A percentile compares a stretch with the other conserved stretches of the same genome.
These are phyloP conservation scores for Eutypella sp. DNA, from an alignment of 2,329 filamentous ascomycete genomes.

Conservation along the genomic window DNA sequence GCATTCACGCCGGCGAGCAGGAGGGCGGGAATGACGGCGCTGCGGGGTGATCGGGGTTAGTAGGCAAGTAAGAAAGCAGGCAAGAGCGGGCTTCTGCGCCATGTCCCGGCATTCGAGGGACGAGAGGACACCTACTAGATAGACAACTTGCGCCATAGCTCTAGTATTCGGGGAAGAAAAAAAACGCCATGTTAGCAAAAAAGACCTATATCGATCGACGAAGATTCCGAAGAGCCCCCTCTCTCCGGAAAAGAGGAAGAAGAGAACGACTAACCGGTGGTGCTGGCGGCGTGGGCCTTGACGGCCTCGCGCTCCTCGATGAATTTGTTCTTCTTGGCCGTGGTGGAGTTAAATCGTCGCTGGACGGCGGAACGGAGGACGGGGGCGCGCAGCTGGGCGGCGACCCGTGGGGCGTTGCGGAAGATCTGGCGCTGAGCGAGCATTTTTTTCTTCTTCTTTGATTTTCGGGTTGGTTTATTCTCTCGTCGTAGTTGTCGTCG, in stretches of 20 bases:
- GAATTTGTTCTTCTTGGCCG: constrained; percentile 68
- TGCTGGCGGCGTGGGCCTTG: constrained; percentile 82
- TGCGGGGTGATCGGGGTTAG: constrained; percentile 37
- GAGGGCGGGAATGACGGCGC: constrained; percentile 70
- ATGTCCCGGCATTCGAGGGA: too few species aligned
- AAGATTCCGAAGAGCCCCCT: too few species aligned
- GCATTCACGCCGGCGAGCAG: constrained; percentile 73
- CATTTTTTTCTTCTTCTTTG: too few species aligned
- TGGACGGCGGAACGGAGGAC: constrained; percentile 54
- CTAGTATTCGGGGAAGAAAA: too few species aligned
- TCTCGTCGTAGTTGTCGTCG: constrained; percentile 3
- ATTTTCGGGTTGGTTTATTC: too few species aligned
- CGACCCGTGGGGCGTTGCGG: constrained; percentile 59
- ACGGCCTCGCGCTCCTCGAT: constrained; percentile 86
- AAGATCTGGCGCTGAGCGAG: constrained; percentile 57
- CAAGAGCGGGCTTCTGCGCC: too few species aligned
- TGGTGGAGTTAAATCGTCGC: constrained; percentile 70
- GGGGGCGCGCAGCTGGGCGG: constrained; percentile 52
- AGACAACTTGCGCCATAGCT: constrained; percentile 92
- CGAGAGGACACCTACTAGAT: constrained; percentile 69
- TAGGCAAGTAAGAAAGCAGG: too few species aligned
- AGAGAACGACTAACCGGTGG: constrained; percentile 62
- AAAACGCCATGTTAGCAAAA: too few species aligned
- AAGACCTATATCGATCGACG: too few species aligned
- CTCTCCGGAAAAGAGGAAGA: too few species aligned